Percentiles rank a stretch among this genome's conserved stretches.
These are phyloP conservation scores for Pachysandra terminalis DNA, from an alignment of 164 flowering plant genomes.

Conservation along the genomic window DNA sequence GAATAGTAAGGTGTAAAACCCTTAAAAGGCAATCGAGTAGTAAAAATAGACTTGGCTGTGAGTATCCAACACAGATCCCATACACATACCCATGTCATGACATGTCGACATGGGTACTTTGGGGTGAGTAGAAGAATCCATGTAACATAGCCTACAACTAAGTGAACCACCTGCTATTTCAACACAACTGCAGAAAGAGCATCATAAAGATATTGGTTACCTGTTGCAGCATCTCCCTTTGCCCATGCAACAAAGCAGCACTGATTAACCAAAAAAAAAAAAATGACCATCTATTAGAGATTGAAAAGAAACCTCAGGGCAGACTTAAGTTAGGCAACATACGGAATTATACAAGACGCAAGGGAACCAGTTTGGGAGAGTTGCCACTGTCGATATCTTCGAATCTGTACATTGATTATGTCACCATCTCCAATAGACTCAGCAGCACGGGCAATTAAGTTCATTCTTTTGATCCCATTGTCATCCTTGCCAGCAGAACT, in stretches of 20 bases:
- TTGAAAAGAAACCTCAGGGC: neutral
- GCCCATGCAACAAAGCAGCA: conserved; percentile 88
- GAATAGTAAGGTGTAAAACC: too few relatives aligned
- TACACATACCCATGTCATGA: too few relatives aligned
- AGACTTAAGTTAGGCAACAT: conserved; percentile 32
- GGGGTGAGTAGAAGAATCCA: too few relatives aligned
- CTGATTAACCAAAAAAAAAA: conserved; percentile 33
- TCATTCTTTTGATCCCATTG: conserved; percentile 71
- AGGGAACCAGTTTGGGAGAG: conserved; percentile 67
- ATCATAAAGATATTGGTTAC: conserved; percentile 29
- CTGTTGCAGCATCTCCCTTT: conserved; percentile 74
- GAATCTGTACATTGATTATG: conserved; percentile 87
- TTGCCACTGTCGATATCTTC: conserved; percentile 95
- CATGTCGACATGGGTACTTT: too few relatives aligned
- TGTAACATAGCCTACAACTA: neutral
- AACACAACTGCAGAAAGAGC: neutral
- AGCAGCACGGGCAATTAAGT: conserved; percentile 84
- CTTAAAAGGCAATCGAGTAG: too few relatives aligned
- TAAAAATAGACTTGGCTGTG: too few relatives aligned
- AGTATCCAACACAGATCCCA: too few relatives aligned
- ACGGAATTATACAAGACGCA: conserved; percentile 87
- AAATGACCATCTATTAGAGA: neutral
- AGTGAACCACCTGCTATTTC: neutral
- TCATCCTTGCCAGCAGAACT: conserved; percentile 75
- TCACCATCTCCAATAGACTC: conserved; percentile 96